Percentiles rank a stretch among this genome's conserved stretches.
These are phyloP conservation scores for Aspergillus steynii DNA, from an alignment of 495 filamentous ascomycete species.

Conservation along the genomic window DNA sequence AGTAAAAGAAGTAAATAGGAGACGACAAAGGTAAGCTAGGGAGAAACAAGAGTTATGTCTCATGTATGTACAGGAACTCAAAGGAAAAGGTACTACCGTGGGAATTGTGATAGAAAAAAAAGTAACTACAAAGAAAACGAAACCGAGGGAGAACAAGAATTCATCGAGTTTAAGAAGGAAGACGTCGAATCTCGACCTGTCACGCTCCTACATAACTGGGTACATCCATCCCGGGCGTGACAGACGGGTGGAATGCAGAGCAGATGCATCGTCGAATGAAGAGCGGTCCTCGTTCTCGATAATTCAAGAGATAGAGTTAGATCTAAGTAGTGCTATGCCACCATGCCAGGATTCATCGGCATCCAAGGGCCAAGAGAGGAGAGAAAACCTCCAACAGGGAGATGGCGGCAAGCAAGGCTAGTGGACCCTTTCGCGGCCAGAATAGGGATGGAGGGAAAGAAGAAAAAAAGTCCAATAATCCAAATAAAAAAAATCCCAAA, in stretches of 20 bases:
- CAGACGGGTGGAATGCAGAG: slow-evolving; percentile 13
- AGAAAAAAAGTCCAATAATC: neutral
- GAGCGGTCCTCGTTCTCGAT: slow-evolving; percentile 23
- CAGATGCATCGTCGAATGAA: slow-evolving; percentile 18
- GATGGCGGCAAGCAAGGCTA: slow-evolving; percentile 19
- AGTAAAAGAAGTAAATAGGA: slow-evolving; percentile 4
- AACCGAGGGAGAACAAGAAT: slow-evolving; percentile 11
- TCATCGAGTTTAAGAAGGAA: slow-evolving; percentile 22
- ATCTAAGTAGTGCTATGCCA: slow-evolving; percentile 23
- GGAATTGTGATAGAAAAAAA: slow-evolving; percentile 4
- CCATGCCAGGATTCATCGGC: slow-evolving; percentile 18
- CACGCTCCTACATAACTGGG: slow-evolving; percentile 22
- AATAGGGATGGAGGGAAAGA: slow-evolving; percentile 9
- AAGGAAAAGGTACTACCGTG: neutral
- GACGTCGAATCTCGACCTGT: slow-evolving; percentile 20
- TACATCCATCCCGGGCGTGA: slow-evolving; percentile 15
- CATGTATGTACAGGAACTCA: slow-evolving; percentile 21
- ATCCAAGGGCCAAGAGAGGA: slow-evolving; percentile 11
- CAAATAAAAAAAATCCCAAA: neutral
- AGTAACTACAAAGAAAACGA: slow-evolving; percentile 9
- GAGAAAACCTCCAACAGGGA: slow-evolving; percentile 7
- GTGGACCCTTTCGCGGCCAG: slow-evolving; percentile 15
- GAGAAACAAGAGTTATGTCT: slow-evolving; percentile 1
- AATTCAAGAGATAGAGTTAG: slow-evolving; percentile 29
- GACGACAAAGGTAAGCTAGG: slow-evolving; percentile 1